phyloP scores from a whole-genome alignment of 768 basidiomycete species.

The Pulveroboletus ravenelii region DNA sequence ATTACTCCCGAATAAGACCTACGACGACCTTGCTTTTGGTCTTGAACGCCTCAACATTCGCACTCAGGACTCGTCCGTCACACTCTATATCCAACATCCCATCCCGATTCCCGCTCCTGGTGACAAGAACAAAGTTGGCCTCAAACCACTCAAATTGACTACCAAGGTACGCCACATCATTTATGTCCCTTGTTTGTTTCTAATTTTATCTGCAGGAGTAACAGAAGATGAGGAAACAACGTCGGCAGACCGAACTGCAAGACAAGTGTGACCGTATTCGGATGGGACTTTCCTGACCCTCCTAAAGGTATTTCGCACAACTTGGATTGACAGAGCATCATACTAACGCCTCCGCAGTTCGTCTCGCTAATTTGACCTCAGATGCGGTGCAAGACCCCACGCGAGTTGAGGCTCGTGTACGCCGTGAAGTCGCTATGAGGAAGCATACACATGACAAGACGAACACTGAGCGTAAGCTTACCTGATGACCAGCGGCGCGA shows the following conservation, averaged over 20 bases:
- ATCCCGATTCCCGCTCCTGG: slow-evolving; percentile 91
- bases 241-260: slow-evolving; percentile 81
- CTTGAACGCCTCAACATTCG: slow-evolving; percentile 59
- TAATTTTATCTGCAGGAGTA: slow-evolving; percentile 52
- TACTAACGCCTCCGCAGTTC: slow-evolving; percentile 48
- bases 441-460: slow-evolving; percentile 89
- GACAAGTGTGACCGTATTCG: slow-evolving; percentile 92
- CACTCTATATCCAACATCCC: slow-evolving; percentile 92
- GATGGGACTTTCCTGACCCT: slow-evolving; percentile 92
- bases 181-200: not conserved
- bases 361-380: slow-evolving; percentile 88
- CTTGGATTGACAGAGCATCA: not conserved
- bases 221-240: slow-evolving; percentile 95
- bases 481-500: slow-evolving; percentile 84
- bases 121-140: slow-evolving; percentile 73
- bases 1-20: slow-evolving; percentile 73
- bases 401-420: slow-evolving; percentile 91
- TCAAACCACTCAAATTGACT: slow-evolving; percentile 88
- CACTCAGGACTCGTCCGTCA: slow-evolving; percentile 68
- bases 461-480: slow-evolving; percentile 89
- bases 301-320: slow-evolving; percentile 69
- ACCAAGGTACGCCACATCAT: slow-evolving; percentile 53
- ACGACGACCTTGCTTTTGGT: slow-evolving; percentile 66
- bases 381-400: slow-evolving; percentile 98
- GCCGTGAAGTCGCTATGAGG: slow-evolving; percentile 88